Evolutionary conservation across 139 green algal genomes (phyloP).

Genomic region (Yamagishiella unicocca): DNA sequence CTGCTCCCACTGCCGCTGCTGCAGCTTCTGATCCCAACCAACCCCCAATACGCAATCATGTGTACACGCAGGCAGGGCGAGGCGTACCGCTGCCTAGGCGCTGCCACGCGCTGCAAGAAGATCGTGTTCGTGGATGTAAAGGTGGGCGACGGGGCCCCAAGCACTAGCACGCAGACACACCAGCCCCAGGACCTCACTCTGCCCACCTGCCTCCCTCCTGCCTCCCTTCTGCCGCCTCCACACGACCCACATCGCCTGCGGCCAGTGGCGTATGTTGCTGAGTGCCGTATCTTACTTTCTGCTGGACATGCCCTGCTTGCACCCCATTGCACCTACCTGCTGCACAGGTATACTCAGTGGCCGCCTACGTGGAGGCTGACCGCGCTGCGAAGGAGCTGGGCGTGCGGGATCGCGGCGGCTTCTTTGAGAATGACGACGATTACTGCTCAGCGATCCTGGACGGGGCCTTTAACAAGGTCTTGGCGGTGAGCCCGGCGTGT

Average conservation of each 20-base stretch:
- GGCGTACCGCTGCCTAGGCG: constrained; percentile 76
- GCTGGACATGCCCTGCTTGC: neutral
- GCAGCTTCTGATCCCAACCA: too few species aligned
- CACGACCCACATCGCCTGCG: neutral
- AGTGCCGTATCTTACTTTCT: neutral
- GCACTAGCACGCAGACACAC: too few species aligned
- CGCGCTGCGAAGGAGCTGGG: constrained; percentile 83
- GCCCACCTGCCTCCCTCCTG: neutral
- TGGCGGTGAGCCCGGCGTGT: constrained; percentile 67
- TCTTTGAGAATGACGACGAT: constrained; percentile 83
- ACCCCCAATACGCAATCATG: too few species aligned
- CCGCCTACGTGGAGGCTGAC: constrained; percentile 84
- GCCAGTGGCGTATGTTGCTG: neutral
- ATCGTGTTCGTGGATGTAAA: constrained; percentile 83
- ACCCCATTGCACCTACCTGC: neutral
- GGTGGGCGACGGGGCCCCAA: constrained; percentile 53
- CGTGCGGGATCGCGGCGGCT: constrained; percentile 75
- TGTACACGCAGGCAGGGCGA: constrained; percentile 57
- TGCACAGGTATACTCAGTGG: constrained; percentile 81
- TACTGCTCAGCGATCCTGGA: constrained; percentile 78
- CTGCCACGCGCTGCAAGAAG: constrained; percentile 78
- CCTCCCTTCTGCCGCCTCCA: neutral
- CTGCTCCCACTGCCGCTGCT: neutral
- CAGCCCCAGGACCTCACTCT: too few species aligned
- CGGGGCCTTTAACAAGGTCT: constrained; percentile 82